Conservation (phyloP, 148 eudicot species). For the Vaccinium myrtillus region DNA sequence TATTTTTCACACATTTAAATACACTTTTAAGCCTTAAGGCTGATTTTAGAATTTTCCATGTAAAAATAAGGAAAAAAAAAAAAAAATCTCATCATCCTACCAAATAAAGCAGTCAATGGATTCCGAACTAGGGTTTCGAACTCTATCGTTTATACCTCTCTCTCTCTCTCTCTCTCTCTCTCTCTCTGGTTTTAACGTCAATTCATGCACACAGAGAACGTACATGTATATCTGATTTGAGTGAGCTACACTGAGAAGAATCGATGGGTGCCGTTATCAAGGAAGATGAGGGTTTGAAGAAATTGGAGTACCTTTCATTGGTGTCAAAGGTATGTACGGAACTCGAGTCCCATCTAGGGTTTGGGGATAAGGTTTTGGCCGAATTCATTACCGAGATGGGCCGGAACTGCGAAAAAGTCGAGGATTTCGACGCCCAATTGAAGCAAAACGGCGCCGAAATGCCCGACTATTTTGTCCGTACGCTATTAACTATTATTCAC, state of each 20-base stretch:
- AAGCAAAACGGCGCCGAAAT: slow-evolving; percentile 71
- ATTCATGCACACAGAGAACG: neutral
- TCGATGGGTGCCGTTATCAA: slow-evolving; percentile 21
- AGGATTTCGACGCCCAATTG: slow-evolving; percentile 62
- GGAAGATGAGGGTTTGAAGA: slow-evolving; percentile 42
- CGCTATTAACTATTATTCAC: slow-evolving; percentile 72
- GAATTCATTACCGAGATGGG: slow-evolving; percentile 78
- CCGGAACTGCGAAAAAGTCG: slow-evolving; percentile 44
- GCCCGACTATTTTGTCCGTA: slow-evolving; percentile 79
- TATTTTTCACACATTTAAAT: no score
- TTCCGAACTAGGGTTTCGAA: no score
- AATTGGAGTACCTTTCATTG: slow-evolving; percentile 61
- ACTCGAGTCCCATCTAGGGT: slow-evolving; percentile 69
- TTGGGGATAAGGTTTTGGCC: slow-evolving; percentile 66
- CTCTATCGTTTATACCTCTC: no score
- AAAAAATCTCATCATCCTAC: no score
- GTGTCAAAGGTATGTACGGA: slow-evolving; percentile 86
- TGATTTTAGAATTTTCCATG: no score
- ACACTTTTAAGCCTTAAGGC: no score
- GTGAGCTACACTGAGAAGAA: neutral
- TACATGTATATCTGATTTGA: neutral
- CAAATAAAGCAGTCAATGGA: no score
- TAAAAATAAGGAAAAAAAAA: no score
- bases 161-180: no score
- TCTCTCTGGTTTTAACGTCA: no score